A percentile compares a stretch with the other conserved stretches of the same genome.
phyloP scores from a whole-genome alignment of 192 early-diverging fungal genomes.

The Coemansia erecta region DNA sequence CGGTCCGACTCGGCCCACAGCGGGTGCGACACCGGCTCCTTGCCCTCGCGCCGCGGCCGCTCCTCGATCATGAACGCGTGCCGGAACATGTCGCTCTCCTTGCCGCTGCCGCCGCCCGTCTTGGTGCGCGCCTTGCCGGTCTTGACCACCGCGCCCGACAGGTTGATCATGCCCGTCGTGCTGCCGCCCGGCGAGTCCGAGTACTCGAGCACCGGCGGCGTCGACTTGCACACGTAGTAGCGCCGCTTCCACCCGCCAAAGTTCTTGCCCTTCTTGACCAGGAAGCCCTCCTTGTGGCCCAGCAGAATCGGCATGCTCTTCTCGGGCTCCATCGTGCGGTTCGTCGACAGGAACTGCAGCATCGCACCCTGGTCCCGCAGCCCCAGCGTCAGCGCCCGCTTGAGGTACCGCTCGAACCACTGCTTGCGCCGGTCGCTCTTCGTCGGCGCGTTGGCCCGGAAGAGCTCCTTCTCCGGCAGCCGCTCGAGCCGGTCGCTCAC shows the following conservation, averaged over 20 bases:
- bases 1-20: slow-evolving; percentile 85
- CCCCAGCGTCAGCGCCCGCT: slow-evolving; percentile 62
- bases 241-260: slow-evolving; percentile 97
- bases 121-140: slow-evolving; percentile 33
- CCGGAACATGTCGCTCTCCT: slow-evolving; percentile 66
- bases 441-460: slow-evolving; percentile 73
- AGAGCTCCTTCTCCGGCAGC: slow-evolving; percentile 82
- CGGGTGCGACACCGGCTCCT: slow-evolving; percentile 67
- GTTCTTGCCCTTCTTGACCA: slow-evolving; percentile 92
- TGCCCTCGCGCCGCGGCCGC: slow-evolving; percentile 60
- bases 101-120: slow-evolving; percentile 18
- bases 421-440: slow-evolving; percentile 87
- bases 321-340: slow-evolving; percentile 57
- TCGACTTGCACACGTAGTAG: slow-evolving; percentile 71
- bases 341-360: slow-evolving; percentile 75
- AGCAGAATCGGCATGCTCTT: slow-evolving; percentile 54
- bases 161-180: slow-evolving; percentile 68
- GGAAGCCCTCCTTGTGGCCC: slow-evolving; percentile 77
- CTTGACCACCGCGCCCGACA: slow-evolving; percentile 63
- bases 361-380: slow-evolving; percentile 63
- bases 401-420: slow-evolving; percentile 81
- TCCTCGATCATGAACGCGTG: slow-evolving; percentile 88
- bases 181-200: slow-evolving; percentile 78
- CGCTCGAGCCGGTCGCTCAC: slow-evolving; percentile 62
- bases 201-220: slow-evolving; percentile 71